Evolutionary conservation across 2,329 filamentous ascomycete species (phyloP).

Genomic region (Aureobasidium sp.): DNA sequence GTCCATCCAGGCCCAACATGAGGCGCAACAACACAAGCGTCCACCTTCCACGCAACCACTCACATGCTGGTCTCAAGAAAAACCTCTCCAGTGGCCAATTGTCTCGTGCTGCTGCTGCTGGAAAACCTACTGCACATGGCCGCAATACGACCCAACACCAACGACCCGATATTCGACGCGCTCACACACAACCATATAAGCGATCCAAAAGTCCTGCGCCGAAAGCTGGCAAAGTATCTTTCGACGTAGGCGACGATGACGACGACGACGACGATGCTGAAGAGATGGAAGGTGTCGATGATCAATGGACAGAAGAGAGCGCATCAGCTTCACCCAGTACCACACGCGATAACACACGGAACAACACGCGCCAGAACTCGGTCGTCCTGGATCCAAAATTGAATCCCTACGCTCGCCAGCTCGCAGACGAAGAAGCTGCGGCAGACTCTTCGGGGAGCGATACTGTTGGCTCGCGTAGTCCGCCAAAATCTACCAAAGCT

Average conservation of each 20-base stretch:
- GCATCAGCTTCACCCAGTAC: slow-evolving; percentile 17
- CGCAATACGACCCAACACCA: slow-evolving; percentile 6
- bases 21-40: slow-evolving; percentile 36
- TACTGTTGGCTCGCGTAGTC: background rate
- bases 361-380: slow-evolving; percentile 17
- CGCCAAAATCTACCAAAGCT: background rate
- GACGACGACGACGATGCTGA: slow-evolving; percentile 20
- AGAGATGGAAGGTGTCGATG: slow-evolving; percentile 17
- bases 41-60: slow-evolving; percentile 27
- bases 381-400: slow-evolving; percentile 14
- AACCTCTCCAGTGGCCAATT: slow-evolving; percentile 34
- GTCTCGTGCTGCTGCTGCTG: slow-evolving; percentile 26
- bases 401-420: slow-evolving; percentile 12
- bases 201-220: slow-evolving; percentile 21
- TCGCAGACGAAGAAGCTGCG: background rate
- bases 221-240: slow-evolving; percentile 31
- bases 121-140: slow-evolving; percentile 25
- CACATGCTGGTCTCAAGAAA: slow-evolving; percentile 24
- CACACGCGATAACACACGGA: slow-evolving; percentile 15
- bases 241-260: slow-evolving; percentile 26
- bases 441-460: background rate
- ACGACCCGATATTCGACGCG: slow-evolving; percentile 16
- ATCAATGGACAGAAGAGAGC: slow-evolving; percentile 18
- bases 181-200: slow-evolving; percentile 18
- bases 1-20: slow-evolving; percentile 22